Percentiles rank a stretch among this genome's conserved stretches.
Conservation (phyloP, 345 rosid species). For the Gossypium sturtianum region DNA sequence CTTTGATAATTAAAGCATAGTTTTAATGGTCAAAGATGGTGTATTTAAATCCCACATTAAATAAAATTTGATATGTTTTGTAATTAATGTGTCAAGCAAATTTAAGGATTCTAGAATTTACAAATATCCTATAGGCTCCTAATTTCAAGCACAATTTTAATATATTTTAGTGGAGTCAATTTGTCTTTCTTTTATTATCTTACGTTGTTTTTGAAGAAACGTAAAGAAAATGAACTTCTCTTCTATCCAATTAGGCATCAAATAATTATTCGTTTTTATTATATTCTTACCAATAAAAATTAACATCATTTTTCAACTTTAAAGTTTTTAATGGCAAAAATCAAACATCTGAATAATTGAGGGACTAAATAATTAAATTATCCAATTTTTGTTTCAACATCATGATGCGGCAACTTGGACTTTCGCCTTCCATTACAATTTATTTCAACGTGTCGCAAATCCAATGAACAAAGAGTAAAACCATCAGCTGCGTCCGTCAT, state of each 20-base stretch:
- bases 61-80: no score
- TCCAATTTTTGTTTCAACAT: neutral
- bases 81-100: no score
- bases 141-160: no score
- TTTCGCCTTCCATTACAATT: neutral
- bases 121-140: no score
- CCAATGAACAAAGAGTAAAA: neutral
- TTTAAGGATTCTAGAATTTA: no score
- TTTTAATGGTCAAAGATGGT: no score
- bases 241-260: neutral
- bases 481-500: constrained; percentile 2
- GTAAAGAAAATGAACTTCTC: neutral
- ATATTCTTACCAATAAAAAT: neutral
- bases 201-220: neutral
- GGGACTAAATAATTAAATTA: no score
- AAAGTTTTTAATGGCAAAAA: neutral
- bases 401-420: neutral
- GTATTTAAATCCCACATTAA: no score
- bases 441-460: neutral
- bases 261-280: neutral
- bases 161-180: neutral
- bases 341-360: no score
- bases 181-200: neutral
- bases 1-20: no score
- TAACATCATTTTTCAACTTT: neutral